A percentile compares a stretch with the other conserved stretches of the same genome.
Conservation (phyloP, 352 stramenopile species). For the Chrysophaeum taylorii region DNA sequence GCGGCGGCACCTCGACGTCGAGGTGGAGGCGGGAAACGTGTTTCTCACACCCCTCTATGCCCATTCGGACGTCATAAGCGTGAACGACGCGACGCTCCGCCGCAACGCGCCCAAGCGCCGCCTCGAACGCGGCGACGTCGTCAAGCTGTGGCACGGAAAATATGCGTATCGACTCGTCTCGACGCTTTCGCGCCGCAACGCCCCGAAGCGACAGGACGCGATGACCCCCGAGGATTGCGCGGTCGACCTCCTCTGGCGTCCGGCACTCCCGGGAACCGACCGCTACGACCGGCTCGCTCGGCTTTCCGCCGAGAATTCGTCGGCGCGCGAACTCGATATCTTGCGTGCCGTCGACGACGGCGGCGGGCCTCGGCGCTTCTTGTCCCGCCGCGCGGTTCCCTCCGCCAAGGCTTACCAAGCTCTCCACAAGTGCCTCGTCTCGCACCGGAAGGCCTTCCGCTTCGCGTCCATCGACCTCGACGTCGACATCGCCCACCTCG, state of each 20-base stretch:
- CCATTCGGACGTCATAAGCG: neutral
- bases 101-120: neutral
- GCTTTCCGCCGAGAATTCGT: neutral
- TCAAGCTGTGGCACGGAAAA: neutral
- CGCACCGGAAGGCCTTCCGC: neutral
- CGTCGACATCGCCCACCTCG: neutral
- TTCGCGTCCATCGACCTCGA: neutral
- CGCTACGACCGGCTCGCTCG: neutral
- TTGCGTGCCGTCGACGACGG: neutral
- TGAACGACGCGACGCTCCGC: neutral
- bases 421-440: neutral
- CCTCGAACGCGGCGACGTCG: neutral
- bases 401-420: no score
- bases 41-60: neutral
- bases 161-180: neutral
- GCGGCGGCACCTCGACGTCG: neutral
- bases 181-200: neutral
- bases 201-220: neutral
- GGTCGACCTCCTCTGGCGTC: neutral
- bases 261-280: neutral
- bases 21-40: neutral
- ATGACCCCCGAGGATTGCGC: neutral
- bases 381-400: neutral
- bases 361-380: neutral
- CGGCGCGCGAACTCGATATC: no score